Evolutionary conservation across 2,329 filamentous ascomycete genomes (phyloP).

Genomic region (Penicillium sp.): DNA sequence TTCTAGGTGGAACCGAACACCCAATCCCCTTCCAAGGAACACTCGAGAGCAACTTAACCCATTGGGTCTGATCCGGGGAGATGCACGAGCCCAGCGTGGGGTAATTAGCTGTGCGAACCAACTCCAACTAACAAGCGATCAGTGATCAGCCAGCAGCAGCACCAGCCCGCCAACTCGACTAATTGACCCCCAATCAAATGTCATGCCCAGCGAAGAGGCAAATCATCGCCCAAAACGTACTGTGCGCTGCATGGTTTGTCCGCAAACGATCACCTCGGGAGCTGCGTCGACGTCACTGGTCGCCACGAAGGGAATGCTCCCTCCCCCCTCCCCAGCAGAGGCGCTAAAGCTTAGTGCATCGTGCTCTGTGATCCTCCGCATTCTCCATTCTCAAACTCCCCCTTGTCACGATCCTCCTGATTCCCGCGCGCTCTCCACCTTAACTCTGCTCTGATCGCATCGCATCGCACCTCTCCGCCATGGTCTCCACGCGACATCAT

Average conservation of each 20-base stretch:
- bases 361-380: neutral
- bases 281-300: constrained; percentile 21
- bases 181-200: neutral
- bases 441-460: constrained; percentile 4
- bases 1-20: too few relatives aligned
- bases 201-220: neutral
- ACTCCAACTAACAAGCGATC: too few relatives aligned
- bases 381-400: constrained; percentile 1
- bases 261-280: constrained; percentile 19
- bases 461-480: constrained; percentile 29
- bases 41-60: too few relatives aligned
- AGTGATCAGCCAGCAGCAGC: too few relatives aligned
- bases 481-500: constrained; percentile 63
- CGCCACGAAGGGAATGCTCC: constrained; percentile 17
- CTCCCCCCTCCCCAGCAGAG: neutral
- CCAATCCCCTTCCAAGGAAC: too few relatives aligned
- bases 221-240: constrained; percentile 16
- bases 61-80: constrained; percentile 11
- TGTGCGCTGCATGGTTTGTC: constrained; percentile 7
- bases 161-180: too few relatives aligned
- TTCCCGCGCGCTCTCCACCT: neutral
- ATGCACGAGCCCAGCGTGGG: constrained; percentile 17
- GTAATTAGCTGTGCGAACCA: constrained; percentile 1
- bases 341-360: constrained; percentile 10
- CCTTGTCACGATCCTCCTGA: constrained; percentile 4